Evolutionary conservation across 805 yeast genomes (phyloP).

Genomic region (Zygotorulaspora florentina): DNA sequence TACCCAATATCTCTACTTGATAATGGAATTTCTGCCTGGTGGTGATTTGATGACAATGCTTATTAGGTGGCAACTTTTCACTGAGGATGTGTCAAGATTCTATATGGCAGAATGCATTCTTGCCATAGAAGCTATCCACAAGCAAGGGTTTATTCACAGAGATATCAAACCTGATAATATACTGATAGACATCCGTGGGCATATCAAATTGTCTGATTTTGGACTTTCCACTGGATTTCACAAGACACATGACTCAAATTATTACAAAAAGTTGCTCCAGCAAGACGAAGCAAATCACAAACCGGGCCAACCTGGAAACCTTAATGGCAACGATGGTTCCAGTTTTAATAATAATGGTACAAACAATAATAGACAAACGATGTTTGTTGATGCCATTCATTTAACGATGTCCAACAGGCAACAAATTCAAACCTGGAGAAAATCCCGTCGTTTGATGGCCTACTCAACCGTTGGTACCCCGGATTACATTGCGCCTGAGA

Average conservation of each 20-base stretch:
- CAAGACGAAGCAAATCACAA: conserved; percentile 44
- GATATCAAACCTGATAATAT: conserved; percentile 98
- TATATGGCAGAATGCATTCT: conserved; percentile 95
- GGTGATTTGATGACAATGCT: conserved; percentile 94
- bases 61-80: conserved; percentile 88
- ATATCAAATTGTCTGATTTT: conserved; percentile 79
- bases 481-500: conserved; percentile 94
- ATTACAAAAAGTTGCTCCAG: conserved; percentile 77
- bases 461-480: conserved; percentile 97
- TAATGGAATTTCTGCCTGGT: conserved; percentile 93
- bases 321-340: conserved; percentile 11
- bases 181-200: conserved; percentile 75
- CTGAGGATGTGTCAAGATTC: conserved; percentile 88
- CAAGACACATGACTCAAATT: conserved; percentile 85
- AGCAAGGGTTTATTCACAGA: conserved; percentile 90
- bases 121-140: conserved; percentile 92
- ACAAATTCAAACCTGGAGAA: conserved; percentile 95
- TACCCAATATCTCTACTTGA: conserved; percentile 73
- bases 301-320: conserved; percentile 32
- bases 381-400: conserved; percentile 91
- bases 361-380: conserved; percentile 58
- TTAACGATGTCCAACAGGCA: conserved; percentile 92
- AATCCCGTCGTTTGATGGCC: conserved; percentile 87
- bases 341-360: conserved; percentile 19
- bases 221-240: conserved; percentile 91